A percentile compares a stretch with the other conserved stretches of the same genome.
These are phyloP conservation scores for Echeveria elegans DNA, from an alignment of 164 flowering plant species.

Conservation along the genomic window DNA sequence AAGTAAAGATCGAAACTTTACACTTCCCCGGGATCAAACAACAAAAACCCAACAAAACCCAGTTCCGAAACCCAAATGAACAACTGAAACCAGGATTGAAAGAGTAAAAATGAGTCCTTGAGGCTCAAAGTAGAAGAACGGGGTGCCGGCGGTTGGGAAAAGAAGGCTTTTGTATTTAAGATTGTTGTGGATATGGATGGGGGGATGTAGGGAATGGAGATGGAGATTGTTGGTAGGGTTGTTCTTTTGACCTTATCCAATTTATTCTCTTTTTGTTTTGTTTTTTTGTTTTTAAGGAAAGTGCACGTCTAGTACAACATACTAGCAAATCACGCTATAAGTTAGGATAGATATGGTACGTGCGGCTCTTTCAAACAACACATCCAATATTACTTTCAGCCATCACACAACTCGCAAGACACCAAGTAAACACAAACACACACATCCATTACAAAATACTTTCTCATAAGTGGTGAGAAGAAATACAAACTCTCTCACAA, in stretches of 20 bases:
- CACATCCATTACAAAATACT: too few species aligned
- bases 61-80: neutral
- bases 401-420: too few species aligned
- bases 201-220: neutral
- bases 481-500: too few species aligned
- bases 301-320: too few species aligned
- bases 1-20: slow-evolving; percentile 4
- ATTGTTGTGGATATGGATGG: neutral
- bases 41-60: slow-evolving; percentile 1
- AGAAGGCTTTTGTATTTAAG: slow-evolving; percentile 1
- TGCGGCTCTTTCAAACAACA: too few species aligned
- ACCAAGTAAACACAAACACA: too few species aligned
- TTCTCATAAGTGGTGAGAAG: too few species aligned
- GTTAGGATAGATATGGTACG: too few species aligned
- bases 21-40: neutral
- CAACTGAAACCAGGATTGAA: neutral
- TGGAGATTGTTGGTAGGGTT: slow-evolving; percentile 7
- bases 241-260: slow-evolving; percentile 13
- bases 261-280: neutral
- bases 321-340: too few species aligned
- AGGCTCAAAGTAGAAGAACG: neutral
- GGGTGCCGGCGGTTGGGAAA: neutral
- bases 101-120: neutral
- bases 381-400: too few species aligned
- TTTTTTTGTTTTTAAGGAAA: neutral